Conservation (phyloP, 805 yeast species). For the Candida ascalaphidarum region DNA sequence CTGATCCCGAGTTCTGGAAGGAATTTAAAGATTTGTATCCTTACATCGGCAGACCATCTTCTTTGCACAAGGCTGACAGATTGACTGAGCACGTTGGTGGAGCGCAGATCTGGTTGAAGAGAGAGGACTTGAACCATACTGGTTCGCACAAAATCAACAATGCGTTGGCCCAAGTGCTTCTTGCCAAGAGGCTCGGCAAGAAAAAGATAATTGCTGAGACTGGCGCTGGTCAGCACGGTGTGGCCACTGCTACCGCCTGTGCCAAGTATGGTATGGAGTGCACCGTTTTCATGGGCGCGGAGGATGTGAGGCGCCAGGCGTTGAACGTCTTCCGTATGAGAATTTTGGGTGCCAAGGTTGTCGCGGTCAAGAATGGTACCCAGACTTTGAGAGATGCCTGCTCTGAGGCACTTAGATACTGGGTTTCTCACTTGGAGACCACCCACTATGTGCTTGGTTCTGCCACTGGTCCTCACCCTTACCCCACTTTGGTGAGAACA, state of each 20-base stretch:
- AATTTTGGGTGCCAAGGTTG: conserved; percentile 90
- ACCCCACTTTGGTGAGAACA: conserved; percentile 95
- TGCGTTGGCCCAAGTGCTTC: conserved; percentile 72
- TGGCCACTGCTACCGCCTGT: conserved; percentile 87
- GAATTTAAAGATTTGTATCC: conserved; percentile 79
- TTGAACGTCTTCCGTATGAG: conserved; percentile 96
- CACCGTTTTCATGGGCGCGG: conserved; percentile 98
- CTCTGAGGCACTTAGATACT: conserved; percentile 88
- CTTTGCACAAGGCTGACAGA: conserved; percentile 85
- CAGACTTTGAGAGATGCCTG: conserved; percentile 96
- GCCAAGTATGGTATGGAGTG: conserved; percentile 91
- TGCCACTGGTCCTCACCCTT: conserved; percentile 99
- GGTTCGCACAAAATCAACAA: conserved; percentile 86
- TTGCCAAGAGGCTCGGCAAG: conserved; percentile 76
- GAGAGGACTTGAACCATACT: conserved; percentile 91
- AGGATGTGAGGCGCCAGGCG: conserved; percentile 98
- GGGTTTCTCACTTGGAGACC: conserved; percentile 82
- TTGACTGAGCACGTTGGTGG: conserved; percentile 89
- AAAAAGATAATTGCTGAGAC: conserved; percentile 77
- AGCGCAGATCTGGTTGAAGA: conserved; percentile 87
- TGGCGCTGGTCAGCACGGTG: conserved; percentile 94
- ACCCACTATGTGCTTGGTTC: conserved; percentile 97
- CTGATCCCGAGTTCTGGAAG: conserved; percentile 90
- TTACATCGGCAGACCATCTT: conserved; percentile 95
- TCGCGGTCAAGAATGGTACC: conserved; percentile 92